A percentile compares a stretch with the other conserved stretches of the same genome.
These are phyloP conservation scores for Coemansia javaensis DNA, from an alignment of 192 early-diverging fungal genomes.

Conservation along the genomic window DNA sequence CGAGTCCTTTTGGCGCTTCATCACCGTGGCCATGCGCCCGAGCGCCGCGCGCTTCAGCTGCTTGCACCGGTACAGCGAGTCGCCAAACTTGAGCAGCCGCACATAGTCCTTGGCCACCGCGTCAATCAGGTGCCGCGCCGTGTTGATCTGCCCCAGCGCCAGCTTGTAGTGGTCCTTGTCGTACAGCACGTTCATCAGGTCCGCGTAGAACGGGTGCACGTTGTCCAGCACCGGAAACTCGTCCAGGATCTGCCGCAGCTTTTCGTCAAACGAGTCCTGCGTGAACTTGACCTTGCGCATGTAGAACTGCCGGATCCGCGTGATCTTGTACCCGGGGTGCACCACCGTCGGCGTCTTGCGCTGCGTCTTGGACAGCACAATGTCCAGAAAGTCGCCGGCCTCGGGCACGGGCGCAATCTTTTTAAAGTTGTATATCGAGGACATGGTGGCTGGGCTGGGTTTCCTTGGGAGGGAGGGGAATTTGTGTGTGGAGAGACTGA, in stretches of 20 bases:
- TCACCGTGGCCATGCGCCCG: slow-evolving; percentile 99
- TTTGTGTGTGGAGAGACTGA: background rate
- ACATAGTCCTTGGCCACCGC: slow-evolving; percentile 97
- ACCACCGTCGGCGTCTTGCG: slow-evolving; percentile 95
- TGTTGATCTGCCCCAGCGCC: slow-evolving; percentile 97
- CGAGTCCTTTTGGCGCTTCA: slow-evolving; percentile 98
- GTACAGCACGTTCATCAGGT: slow-evolving; percentile 99
- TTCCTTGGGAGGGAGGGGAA: background rate
- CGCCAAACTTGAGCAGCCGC: slow-evolving; percentile 96
- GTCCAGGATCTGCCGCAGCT: slow-evolving; percentile 83
- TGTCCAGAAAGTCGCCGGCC: slow-evolving; percentile 92
- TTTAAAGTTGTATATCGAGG: slow-evolving; percentile 96
- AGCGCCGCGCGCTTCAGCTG: slow-evolving; percentile 97
- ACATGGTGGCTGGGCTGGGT: slow-evolving; percentile 8
- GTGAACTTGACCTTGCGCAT: slow-evolving; percentile 99
- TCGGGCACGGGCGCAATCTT: slow-evolving; percentile 92
- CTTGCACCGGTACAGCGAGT: slow-evolving; percentile 98
- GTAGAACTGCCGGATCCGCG: slow-evolving; percentile 95
- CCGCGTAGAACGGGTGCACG: slow-evolving; percentile 99
- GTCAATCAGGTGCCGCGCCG: slow-evolving; percentile 93
- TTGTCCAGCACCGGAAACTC: slow-evolving; percentile 99
- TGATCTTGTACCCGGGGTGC: slow-evolving; percentile 97
- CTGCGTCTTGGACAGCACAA: slow-evolving; percentile 96
- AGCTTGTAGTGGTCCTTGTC: slow-evolving; percentile 99
- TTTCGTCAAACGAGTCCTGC: slow-evolving; percentile 95